Evolutionary conservation across 148 eudicot species (phyloP), one percentile per base, ranked within the genome.

Genomic region (Chenopodium album): DNA sequence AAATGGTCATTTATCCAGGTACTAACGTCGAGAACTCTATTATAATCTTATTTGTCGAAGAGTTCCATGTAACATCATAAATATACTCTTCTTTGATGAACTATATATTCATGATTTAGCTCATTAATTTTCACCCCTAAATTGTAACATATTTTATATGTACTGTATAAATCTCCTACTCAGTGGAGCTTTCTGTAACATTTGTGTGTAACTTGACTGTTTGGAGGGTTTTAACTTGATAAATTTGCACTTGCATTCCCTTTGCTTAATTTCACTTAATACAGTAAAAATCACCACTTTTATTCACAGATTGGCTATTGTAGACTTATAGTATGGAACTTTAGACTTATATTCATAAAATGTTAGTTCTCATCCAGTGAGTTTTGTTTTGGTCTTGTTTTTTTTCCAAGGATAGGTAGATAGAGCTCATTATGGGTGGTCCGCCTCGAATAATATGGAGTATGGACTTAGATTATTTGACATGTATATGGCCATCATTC

Each of bases 1-100:
- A 78, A 63, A 44, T 31, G 46, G 65, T 79, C 66, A 41, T 73
- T 41, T 66, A 56, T 65, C 65, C 87, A 85, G 87, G 87, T 85
- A 85, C 82, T 56, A 46, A 29, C n/a, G 70, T 63, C 34, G 50
- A 72, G 65, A 81, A 73, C 70, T 67, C 47, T 44, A 20, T 62
- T 7, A 31, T 47, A 16, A 12, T 34, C 72, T 76, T 62, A 62
- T 71, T 44, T 67, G 29, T 76, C 68, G 64, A 71, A 68, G 76
- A 78, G 63, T 32, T 26, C 76, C 31, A 13, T 75, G 86, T 81
- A 81, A 81, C 79, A 68, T 78, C 74, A 67, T 67, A 75, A 62
- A 68, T 23, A 56, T 59, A 26, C 4, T 63, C 68, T 64, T 19
- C 22, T 4, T 56, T 31, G 48, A 73, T n/a, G 16, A 73, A 60